These are phyloP conservation scores for Solanum raphanifolium DNA, from an alignment of 257 asterid genomes.

Conservation along the genomic window DNA sequence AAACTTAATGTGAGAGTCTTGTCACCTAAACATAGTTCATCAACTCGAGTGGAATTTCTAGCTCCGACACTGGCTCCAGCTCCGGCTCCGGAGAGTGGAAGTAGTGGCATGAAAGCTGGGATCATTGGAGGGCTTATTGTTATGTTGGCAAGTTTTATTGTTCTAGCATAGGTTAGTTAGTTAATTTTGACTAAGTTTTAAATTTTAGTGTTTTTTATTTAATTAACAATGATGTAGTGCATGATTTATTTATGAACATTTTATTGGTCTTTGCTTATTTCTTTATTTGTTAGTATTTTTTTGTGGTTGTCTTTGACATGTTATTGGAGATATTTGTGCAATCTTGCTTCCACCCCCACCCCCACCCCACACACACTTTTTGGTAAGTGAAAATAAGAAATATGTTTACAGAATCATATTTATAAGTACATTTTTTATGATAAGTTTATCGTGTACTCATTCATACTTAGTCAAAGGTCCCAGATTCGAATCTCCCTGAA, in stretches of 20 bases:
- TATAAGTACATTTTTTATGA: no score
- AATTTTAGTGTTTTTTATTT: neutral
- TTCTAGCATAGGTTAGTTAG: neutral
- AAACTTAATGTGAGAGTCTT: slow-evolving; percentile 39
- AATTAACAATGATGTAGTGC: neutral
- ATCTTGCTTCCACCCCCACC: neutral
- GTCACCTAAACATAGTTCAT: slow-evolving; percentile 13
- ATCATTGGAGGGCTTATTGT: neutral
- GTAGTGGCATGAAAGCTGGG: neutral
- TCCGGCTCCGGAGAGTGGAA: slow-evolving; percentile 20
- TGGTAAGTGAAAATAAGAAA: neutral
- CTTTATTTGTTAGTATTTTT: neutral
- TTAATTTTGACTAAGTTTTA: slow-evolving; percentile 5
- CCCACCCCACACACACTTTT: neutral
- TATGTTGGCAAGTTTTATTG: slow-evolving; percentile 6
- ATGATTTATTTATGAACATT: neutral
- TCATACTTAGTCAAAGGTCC: accelerated
- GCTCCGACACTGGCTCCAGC: slow-evolving; percentile 27
- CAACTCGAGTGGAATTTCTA: neutral
- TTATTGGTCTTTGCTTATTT: neutral
- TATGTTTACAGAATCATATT: no score
- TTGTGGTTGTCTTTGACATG: neutral
- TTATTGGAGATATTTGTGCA: neutral
- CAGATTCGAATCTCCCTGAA: accelerated
- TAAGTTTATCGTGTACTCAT: no score